phyloP scores from a whole-genome alignment of 1,284 basidiomycete genomes.

The Rhizoctonia solani region DNA sequence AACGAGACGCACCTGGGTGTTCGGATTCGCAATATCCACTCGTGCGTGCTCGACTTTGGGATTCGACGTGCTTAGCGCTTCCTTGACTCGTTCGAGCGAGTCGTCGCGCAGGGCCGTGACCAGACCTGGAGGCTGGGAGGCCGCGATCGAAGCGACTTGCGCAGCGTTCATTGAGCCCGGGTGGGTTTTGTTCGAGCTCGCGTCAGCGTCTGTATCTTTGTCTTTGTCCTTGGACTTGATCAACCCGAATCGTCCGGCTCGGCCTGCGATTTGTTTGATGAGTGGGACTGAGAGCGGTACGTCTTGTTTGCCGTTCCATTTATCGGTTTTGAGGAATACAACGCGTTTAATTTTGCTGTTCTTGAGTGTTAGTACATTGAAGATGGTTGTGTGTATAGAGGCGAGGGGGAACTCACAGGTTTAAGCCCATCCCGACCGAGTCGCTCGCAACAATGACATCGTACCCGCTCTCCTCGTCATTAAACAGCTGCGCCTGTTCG shows the following conservation, averaged over 20 bases:
- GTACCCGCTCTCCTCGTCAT: conserved; percentile 73
- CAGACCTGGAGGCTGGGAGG: conserved; percentile 71
- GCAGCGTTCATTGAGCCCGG: conserved; percentile 43
- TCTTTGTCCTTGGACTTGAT: conserved; percentile 47
- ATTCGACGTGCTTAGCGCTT: conserved; percentile 51
- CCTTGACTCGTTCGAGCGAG: conserved; percentile 44
- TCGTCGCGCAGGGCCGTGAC: conserved; percentile 61
- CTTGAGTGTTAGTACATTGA: not conserved
- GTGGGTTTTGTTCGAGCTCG: no score
- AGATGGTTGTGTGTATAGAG: not conserved
- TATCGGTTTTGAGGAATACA: conserved; percentile 78
- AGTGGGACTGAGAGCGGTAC: conserved; percentile 72
- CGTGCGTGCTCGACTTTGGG: conserved; percentile 45
- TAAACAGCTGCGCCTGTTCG: conserved; percentile 89
- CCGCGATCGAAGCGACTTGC: conserved; percentile 65
- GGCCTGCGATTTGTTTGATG: conserved; percentile 95
- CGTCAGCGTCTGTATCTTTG: not conserved
- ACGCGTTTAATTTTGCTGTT: conserved; percentile 88
- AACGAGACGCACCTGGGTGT: not conserved
- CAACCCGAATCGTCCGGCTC: conserved; percentile 90
- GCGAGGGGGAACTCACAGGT: conserved; percentile 64
- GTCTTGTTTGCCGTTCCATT: conserved; percentile 67
- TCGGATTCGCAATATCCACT: conserved; percentile 30
- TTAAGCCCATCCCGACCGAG: conserved; percentile 96
- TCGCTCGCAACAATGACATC: conserved; percentile 91